A percentile compares a stretch with the other conserved stretches of the same genome.
These are phyloP conservation scores for Fusarium sp. DNA, from an alignment of 2,329 filamentous ascomycete genomes.

Conservation along the genomic window DNA sequence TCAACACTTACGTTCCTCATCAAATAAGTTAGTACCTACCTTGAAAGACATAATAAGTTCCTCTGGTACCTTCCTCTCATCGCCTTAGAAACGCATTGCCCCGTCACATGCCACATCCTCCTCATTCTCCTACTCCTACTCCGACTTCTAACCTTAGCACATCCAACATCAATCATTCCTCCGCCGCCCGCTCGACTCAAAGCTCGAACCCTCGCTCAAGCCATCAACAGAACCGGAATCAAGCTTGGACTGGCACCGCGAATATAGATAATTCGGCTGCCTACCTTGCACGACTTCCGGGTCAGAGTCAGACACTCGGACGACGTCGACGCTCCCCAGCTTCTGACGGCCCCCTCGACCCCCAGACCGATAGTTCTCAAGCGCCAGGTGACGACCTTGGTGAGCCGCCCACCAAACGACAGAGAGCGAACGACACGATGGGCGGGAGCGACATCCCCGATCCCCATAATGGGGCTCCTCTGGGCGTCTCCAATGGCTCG, in stretches of 20 bases:
- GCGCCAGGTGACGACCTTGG: slow-evolving; percentile 29
- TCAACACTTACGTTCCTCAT: neutral
- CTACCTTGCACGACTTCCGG: slow-evolving; percentile 40
- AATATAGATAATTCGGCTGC: slow-evolving; percentile 56
- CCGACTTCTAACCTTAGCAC: slow-evolving; percentile 57
- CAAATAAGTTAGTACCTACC: neutral
- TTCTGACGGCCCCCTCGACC: slow-evolving; percentile 49
- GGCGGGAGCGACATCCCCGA: slow-evolving; percentile 63
- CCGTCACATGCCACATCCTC: slow-evolving; percentile 58
- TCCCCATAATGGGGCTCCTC: slow-evolving; percentile 66
- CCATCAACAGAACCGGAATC: slow-evolving; percentile 40
- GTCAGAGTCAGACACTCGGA: slow-evolving; percentile 59
- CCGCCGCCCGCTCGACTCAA: slow-evolving; percentile 16
- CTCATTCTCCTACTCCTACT: slow-evolving; percentile 61
- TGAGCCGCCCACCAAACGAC: slow-evolving; percentile 56
- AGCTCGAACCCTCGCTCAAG: slow-evolving; percentile 36
- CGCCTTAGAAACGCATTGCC: neutral
- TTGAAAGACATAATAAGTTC: neutral
- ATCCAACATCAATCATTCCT: slow-evolving; percentile 52
- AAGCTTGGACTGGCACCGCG: slow-evolving; percentile 49
- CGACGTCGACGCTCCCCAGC: slow-evolving; percentile 63
- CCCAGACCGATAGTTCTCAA: slow-evolving; percentile 46
- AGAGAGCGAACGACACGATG: slow-evolving; percentile 73
- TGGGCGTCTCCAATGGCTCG: slow-evolving; percentile 56
- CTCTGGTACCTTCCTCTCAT: neutral